Evolutionary conservation across 139 green algal genomes (phyloP).

Genomic region (Limnomonas spitsbergensis): DNA sequence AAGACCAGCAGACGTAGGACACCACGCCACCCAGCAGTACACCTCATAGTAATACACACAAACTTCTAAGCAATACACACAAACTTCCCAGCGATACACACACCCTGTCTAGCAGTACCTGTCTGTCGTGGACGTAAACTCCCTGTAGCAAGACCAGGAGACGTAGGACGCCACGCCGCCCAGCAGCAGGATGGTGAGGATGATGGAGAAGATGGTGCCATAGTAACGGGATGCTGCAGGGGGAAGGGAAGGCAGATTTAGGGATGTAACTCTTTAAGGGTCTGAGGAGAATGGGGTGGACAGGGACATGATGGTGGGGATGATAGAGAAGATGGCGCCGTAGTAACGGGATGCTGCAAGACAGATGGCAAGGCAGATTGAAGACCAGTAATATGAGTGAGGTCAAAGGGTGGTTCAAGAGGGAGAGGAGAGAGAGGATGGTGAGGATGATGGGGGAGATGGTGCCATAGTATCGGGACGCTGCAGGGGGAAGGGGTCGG

Average conservation of each 20-base stretch:
- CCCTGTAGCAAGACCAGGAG: background rate
- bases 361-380: no score
- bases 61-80: background rate
- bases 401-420: no score
- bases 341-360: background rate
- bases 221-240: slow-evolving; percentile 2
- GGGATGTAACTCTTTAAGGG: no score
- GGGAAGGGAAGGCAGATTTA: background rate
- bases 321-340: background rate
- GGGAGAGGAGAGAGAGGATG: no score
- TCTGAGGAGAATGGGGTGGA: no score
- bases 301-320: background rate
- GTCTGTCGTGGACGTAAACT: background rate
- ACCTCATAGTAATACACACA: background rate
- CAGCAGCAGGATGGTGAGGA: background rate
- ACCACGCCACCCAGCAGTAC: background rate
- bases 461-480: slow-evolving; percentile 6
- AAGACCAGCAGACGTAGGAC: background rate
- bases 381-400: no score
- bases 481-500: background rate
- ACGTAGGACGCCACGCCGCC: background rate
- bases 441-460: slow-evolving; percentile 11
- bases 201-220: slow-evolving; percentile 12
- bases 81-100: background rate
- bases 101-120: background rate